Evolutionary conservation across 495 filamentous ascomycete genomes (phyloP).

Genomic region (Pyronema omphalodes): DNA sequence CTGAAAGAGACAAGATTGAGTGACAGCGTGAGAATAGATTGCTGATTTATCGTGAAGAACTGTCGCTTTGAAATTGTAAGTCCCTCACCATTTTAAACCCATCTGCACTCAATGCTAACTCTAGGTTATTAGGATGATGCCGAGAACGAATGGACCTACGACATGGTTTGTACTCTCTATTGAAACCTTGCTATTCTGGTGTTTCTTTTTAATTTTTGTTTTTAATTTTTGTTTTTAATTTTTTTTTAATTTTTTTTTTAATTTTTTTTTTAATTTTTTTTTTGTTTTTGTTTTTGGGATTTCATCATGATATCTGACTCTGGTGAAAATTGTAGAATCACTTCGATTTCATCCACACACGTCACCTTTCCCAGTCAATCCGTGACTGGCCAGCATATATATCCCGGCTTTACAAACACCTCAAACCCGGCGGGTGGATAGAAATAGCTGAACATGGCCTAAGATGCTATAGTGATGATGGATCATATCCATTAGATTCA

Average conservation of each 20-base stretch:
- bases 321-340: constrained; percentile 22
- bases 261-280: neutral
- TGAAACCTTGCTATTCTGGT: no score
- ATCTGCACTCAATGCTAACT: neutral
- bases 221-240: no score
- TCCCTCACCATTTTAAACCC: neutral
- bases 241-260: neutral
- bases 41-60: constrained; percentile 1
- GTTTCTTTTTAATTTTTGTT: no score
- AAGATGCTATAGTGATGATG: neutral
- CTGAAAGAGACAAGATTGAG: no score
- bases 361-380: constrained; percentile 38
- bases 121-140: constrained; percentile 33
- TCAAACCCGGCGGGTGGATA: constrained; percentile 47
- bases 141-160: constrained; percentile 39
- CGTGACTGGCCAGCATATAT: constrained; percentile 36
- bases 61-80: constrained; percentile 13
- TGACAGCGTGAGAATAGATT: neutral
- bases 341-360: constrained; percentile 44
- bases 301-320: neutral
- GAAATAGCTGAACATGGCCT: constrained; percentile 35
- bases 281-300: neutral
- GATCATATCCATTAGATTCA: neutral
- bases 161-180: constrained; percentile 14
- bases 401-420: constrained; percentile 29